A percentile compares a stretch with the other conserved stretches of the same genome.
Conservation (phyloP, 176 grass and related monocot genomes). For the Chrysopogon serrulatus region DNA sequence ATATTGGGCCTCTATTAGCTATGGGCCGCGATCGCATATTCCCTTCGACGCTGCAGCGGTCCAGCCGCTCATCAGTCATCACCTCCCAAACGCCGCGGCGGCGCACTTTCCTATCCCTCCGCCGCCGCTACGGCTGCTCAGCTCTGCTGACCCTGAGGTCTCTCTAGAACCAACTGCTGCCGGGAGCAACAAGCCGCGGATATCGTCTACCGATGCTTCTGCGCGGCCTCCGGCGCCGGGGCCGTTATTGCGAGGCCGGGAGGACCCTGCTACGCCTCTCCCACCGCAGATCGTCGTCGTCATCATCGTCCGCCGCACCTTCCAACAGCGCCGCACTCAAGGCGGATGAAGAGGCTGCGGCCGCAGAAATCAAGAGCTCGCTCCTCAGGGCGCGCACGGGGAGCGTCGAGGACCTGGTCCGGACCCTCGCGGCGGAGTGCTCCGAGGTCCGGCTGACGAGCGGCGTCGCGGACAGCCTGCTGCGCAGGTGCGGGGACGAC, state of each 20-base stretch:
- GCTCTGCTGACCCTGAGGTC: not conserved
- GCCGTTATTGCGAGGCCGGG: not conserved
- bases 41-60: not conserved
- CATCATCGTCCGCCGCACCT: not conserved
- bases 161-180: not conserved
- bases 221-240: not conserved
- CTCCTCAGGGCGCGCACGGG: slow-evolving; percentile 40
- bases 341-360: slow-evolving; percentile 31
- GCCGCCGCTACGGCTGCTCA: not conserved
- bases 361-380: slow-evolving; percentile 42
- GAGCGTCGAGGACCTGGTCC: slow-evolving; percentile 55
- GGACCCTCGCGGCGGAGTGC: slow-evolving; percentile 43
- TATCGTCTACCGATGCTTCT: not conserved
- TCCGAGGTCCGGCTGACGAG: slow-evolving; percentile 35
- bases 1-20: not conserved
- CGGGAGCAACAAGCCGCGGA: not conserved
- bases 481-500: slow-evolving; percentile 70
- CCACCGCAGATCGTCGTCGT: not conserved
- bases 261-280: not conserved
- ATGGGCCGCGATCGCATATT: not conserved
- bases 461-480: slow-evolving; percentile 56
- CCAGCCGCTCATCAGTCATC: not conserved
- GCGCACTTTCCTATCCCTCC: too few relatives aligned
- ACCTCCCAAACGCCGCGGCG: not conserved
- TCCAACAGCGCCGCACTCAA: slow-evolving; percentile 10